Conservation (phyloP, 1,284 basidiomycete species). For the Ceratobasidium theobromae region DNA sequence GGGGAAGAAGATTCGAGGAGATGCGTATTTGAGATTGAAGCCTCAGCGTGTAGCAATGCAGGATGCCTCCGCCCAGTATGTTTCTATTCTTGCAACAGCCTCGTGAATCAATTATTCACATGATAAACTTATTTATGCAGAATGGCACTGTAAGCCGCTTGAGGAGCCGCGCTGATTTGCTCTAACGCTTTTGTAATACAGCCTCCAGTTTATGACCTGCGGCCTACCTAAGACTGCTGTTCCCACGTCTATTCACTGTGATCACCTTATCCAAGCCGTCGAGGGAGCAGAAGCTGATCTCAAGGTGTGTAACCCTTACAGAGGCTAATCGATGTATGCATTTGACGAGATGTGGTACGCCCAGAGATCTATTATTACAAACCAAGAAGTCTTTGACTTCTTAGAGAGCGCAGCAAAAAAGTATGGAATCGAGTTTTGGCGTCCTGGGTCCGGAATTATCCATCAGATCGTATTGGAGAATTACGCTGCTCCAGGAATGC, state of each 20-base stretch:
- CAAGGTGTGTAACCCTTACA: slow-evolving; percentile 52
- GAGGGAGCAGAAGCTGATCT: slow-evolving; percentile 82
- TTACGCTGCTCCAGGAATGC: slow-evolving; percentile 97
- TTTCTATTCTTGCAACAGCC: slow-evolving; percentile 33
- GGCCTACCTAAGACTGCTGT: slow-evolving; percentile 85
- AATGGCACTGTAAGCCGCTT: slow-evolving; percentile 68
- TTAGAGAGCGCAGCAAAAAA: slow-evolving; percentile 92
- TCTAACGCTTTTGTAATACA: slow-evolving; percentile 50
- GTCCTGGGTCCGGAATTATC: slow-evolving; percentile 97
- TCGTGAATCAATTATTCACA: not conserved
- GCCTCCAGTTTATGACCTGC: slow-evolving; percentile 98
- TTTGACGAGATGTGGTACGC: too few relatives aligned
- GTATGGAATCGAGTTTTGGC: slow-evolving; percentile 99
- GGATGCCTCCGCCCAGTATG: slow-evolving; percentile 95
- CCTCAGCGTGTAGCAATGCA: slow-evolving; percentile 99
- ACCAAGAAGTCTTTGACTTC: slow-evolving; percentile 98
- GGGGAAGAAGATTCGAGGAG: slow-evolving; percentile 64
- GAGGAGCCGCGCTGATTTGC: not conserved
- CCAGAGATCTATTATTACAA: slow-evolving; percentile 81
- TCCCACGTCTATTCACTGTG: slow-evolving; percentile 88
- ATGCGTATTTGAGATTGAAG: slow-evolving; percentile 85
- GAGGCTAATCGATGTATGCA: too few relatives aligned
- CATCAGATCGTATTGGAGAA: slow-evolving; percentile 98
- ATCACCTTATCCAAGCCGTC: slow-evolving; percentile 93
- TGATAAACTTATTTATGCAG: slow-evolving; percentile 44